Evolutionary conservation across 495 filamentous ascomycete species (phyloP), one percentile per base, ranked within the genome.

Genomic region (Aspergillus heteromorphus): DNA sequence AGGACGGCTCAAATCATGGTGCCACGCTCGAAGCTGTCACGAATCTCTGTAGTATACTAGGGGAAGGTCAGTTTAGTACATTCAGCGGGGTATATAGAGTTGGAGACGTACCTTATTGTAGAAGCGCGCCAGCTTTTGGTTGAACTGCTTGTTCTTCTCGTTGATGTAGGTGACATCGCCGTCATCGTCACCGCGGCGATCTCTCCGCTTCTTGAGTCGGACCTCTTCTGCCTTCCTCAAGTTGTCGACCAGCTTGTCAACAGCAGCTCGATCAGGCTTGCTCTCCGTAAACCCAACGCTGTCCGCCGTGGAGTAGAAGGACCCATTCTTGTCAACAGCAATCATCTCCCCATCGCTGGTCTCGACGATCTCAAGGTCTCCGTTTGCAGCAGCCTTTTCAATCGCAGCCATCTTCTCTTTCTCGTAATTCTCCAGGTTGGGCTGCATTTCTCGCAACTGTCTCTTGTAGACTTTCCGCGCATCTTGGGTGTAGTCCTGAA

Each of bases 71-170:
- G 75, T 31, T 63, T 13, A 6, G 7, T 30, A 38, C 38, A 4
- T 21, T 38, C 10, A 40, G 43, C 20, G 19, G 14, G 45, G 9
- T n/a, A 5, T 18, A 3, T 23, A 25, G 18, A 50, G 20, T 2
- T 18, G 23, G 11, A 55, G 43, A 69, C 77, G 50, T 75, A 86
- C 83, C 81, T 96, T 96, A 75, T 97, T 92, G 71, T 98, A 98
- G 70, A 96, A 97, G 61, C 95, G 80, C 47, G 84, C 77, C 72
- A 98, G 72, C 74, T 97, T 97, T 75, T 93, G 87, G 81, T 98
- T 98, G 76, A 98, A 97, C 76, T 96, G 89, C 78, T 95, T 95
- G 78, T 95, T 95, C 87, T 97, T 97, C 71, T 96, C 91, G 71
- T 98, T 98, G 79, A 98, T 98, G 73, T 95, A 97, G 9, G 95